Evolutionary conservation across 495 filamentous ascomycete genomes (phyloP).

Genomic region (Thermochaetoides thermophila): DNA sequence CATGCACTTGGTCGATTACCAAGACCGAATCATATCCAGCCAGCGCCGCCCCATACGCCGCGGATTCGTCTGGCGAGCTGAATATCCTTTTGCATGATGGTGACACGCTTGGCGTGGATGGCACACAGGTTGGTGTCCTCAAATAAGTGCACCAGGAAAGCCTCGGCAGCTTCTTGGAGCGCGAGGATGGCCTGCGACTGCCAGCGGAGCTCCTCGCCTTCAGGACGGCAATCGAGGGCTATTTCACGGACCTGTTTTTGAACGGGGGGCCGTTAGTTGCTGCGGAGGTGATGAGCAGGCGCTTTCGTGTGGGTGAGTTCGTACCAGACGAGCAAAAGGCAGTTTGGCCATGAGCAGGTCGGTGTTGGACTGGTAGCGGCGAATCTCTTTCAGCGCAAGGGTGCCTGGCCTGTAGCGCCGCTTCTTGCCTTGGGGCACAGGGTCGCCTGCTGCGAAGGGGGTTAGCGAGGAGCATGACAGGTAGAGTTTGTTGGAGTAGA

Average conservation of each 20-base stretch:
- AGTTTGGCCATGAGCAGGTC: constrained; percentile 70
- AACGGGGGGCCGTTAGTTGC: no score
- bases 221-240: constrained; percentile 38
- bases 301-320: constrained; percentile 8
- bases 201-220: constrained; percentile 58
- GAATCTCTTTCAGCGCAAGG: constrained; percentile 71
- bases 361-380: constrained; percentile 65
- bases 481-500: neutral
- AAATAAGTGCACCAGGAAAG: constrained; percentile 86
- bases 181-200: constrained; percentile 84
- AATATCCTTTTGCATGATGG: constrained; percentile 96
- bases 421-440: constrained; percentile 44
- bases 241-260: constrained; percentile 77
- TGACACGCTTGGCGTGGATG: constrained; percentile 89
- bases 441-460: constrained; percentile 47
- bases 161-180: constrained; percentile 83
- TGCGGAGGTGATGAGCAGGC: neutral
- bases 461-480: neutral
- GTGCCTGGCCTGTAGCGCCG: constrained; percentile 77
- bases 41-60: constrained; percentile 38
- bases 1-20: no score
- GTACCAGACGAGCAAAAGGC: constrained; percentile 73
- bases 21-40: constrained; percentile 14
- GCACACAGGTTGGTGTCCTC: constrained; percentile 93
- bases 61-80: constrained; percentile 78